Conservation (phyloP, 2,329 filamentous ascomycete species). For the Diaporthe ampelina region DNA sequence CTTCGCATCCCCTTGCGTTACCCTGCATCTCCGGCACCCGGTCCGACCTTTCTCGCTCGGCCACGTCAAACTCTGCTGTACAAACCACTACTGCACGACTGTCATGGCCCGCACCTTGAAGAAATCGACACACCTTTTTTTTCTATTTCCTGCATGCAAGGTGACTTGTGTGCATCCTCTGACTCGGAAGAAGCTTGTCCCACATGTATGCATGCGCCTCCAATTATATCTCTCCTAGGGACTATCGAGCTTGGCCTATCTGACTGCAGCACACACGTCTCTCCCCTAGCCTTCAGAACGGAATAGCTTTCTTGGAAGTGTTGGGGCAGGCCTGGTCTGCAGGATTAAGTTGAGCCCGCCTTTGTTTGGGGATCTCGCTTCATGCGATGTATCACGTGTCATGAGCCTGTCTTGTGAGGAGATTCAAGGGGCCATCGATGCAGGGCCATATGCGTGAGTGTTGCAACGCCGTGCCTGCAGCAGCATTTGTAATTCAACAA, state of each 20-base stretch:
- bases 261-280: neutral
- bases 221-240: no score
- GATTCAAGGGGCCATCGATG: no score
- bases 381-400: no score
- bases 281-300: no score
- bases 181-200: slow-evolving; percentile 16
- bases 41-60: slow-evolving; percentile 17
- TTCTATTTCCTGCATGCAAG: slow-evolving; percentile 7
- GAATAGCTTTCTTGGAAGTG: no score
- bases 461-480: no score
- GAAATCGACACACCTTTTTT: neutral
- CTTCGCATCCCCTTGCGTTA: neutral
- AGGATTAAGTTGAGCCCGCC: no score
- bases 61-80: slow-evolving; percentile 26
- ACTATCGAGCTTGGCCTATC: neutral
- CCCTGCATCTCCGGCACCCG: neutral
- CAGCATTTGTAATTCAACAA: no score
- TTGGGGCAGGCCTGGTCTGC: no score
- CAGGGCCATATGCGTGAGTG: no score
- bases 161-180: neutral
- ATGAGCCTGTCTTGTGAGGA: no score
- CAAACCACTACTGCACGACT: neutral
- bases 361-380: no score
- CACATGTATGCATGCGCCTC: neutral
- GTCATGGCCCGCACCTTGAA: neutral